phyloP scores from a whole-genome alignment of 2,329 filamentous ascomycete species.

The Verticillium zaregamsianum region DNA sequence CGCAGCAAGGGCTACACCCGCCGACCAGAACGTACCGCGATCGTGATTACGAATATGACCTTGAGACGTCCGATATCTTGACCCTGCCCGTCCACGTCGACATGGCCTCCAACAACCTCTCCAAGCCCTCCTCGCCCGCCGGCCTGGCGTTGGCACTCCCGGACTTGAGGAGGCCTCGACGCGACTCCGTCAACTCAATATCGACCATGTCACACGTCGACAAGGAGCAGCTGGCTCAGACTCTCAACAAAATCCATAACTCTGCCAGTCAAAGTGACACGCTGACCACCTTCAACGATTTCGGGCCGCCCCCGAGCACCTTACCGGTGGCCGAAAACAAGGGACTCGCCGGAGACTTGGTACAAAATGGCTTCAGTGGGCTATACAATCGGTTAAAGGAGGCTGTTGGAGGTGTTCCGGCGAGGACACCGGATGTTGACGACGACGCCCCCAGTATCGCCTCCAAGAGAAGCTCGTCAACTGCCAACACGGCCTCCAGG shows the following conservation, averaged over 20 bases:
- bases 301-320: constrained; percentile 64
- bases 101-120: constrained; percentile 27
- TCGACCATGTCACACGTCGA: constrained; percentile 44
- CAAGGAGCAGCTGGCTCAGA: constrained; percentile 70
- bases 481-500: constrained; percentile 35
- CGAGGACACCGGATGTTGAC: constrained; percentile 33
- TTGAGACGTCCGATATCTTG: background rate
- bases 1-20: background rate
- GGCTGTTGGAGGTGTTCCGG: constrained; percentile 68
- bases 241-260: constrained; percentile 83
- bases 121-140: constrained; percentile 21
- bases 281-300: constrained; percentile 92
- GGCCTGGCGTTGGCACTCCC: constrained; percentile 23
- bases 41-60: background rate
- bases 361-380: constrained; percentile 83
- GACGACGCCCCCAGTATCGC: constrained; percentile 24
- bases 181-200: constrained; percentile 35
- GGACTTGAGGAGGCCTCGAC: constrained; percentile 24
- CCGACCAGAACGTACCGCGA: background rate
- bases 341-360: constrained; percentile 64
- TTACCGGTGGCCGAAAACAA: constrained; percentile 61
- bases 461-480: constrained; percentile 37
- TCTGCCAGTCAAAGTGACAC: constrained; percentile 80
- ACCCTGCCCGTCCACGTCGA: background rate
- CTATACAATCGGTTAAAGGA: constrained; percentile 82